These are phyloP conservation scores for Coccomyxa subellipsoidea DNA, from an alignment of 163 green algal species.

Conservation along the genomic window DNA sequence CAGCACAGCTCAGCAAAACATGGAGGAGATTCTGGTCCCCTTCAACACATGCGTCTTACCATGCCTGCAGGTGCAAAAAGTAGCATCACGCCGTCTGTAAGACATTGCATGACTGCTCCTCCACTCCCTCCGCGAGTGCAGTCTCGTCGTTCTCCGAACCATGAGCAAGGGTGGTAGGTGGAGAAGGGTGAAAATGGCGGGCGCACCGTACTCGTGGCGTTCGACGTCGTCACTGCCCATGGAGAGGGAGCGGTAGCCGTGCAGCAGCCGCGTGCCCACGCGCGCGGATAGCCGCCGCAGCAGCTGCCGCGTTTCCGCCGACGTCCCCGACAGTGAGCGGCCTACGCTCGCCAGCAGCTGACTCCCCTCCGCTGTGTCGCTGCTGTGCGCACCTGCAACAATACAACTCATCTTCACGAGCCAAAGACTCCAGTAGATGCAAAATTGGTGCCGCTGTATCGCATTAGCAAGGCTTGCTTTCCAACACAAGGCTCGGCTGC, in stretches of 20 bases:
- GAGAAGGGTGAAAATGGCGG: background rate
- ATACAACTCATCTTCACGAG: background rate
- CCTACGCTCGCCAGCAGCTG: background rate
- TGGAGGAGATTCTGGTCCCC: background rate
- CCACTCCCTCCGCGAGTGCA: too few relatives aligned
- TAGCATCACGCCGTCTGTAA: too few relatives aligned
- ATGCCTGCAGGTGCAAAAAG: too few relatives aligned
- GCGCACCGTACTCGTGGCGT: background rate
- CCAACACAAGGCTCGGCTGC: background rate
- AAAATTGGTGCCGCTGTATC: too few relatives aligned
- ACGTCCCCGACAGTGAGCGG: background rate
- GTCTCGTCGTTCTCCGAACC: too few relatives aligned
- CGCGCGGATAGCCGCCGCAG: background rate
- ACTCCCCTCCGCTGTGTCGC: background rate
- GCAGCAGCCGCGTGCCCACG: background rate
- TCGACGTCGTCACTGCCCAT: background rate
- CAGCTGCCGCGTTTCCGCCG: background rate
- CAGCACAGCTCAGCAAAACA: background rate
- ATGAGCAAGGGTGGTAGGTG: too few relatives aligned
- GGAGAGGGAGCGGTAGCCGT: conserved; percentile 3
- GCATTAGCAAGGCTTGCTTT: background rate
- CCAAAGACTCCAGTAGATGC: too few relatives aligned
- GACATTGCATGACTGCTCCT: too few relatives aligned
- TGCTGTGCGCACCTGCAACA: background rate
- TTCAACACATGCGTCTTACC: too few relatives aligned